Evolutionary conservation across 192 early-diverging fungal species (phyloP).

Genomic region (Gonapodya sp.): DNA sequence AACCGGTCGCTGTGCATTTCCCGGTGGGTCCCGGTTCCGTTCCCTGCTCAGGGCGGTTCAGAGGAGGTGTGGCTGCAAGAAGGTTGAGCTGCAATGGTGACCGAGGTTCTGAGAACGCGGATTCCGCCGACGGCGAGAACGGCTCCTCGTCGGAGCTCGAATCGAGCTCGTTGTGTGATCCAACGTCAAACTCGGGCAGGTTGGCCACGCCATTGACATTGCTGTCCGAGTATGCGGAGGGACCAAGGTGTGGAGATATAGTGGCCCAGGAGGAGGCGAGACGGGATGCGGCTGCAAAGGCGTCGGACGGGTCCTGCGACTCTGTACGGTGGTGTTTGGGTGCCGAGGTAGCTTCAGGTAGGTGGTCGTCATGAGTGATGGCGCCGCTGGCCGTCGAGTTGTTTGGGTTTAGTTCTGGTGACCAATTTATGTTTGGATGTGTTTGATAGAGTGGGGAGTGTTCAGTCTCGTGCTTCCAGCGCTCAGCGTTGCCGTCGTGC

Average conservation of each 20-base stretch:
- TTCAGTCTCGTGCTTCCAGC: neutral
- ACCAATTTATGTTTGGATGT: neutral
- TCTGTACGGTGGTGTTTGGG: neutral
- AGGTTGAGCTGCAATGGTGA: neutral
- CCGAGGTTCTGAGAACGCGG: too few relatives aligned
- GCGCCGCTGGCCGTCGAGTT: neutral
- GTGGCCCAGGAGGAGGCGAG: neutral
- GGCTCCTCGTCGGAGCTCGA: neutral
- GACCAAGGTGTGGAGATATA: neutral
- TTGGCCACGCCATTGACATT: neutral
- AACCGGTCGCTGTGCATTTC: too few relatives aligned
- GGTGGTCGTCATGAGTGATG: too few relatives aligned
- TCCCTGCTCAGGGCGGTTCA: neutral
- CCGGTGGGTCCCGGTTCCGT: neutral
- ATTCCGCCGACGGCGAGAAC: neutral
- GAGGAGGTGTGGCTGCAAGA: neutral
- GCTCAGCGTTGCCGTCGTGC: neutral
- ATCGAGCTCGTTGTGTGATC: neutral
- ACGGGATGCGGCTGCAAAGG: slow-evolving; percentile 1
- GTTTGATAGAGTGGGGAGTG: neutral
- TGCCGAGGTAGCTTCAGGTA: too few relatives aligned
- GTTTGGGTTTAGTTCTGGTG: neutral
- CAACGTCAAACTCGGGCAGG: neutral
- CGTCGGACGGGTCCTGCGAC: neutral
- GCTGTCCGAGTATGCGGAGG: neutral